Conservation (phyloP, 768 basidiomycete genomes). For the Tulasnella sp. region DNA sequence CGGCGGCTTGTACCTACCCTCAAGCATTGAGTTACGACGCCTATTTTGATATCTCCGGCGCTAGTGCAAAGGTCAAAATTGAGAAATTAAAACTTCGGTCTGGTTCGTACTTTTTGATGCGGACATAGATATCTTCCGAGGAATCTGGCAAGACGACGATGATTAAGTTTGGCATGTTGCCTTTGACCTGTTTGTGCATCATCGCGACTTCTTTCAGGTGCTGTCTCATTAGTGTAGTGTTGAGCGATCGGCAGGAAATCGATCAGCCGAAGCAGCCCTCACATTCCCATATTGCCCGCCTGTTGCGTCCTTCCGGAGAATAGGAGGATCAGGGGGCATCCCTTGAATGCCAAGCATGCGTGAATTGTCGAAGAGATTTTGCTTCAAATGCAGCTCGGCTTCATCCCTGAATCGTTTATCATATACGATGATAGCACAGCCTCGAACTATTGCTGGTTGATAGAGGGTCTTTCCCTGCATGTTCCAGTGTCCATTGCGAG, state of each 20-base stretch:
- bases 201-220: conserved; percentile 52
- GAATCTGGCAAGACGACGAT: conserved; percentile 58
- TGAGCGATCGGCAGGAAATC: background rate
- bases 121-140: conserved; percentile 66
- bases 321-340: conserved; percentile 47
- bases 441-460: conserved; percentile 48
- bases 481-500: conserved; percentile 70
- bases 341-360: conserved; percentile 51
- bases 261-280: conserved; percentile 33
- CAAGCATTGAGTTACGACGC: conserved; percentile 21
- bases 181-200: conserved; percentile 43
- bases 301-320: conserved; percentile 58
- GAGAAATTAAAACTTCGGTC: background rate
- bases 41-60: conserved; percentile 17
- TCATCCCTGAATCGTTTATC: conserved; percentile 55
- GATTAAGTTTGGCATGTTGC: conserved; percentile 41
- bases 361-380: conserved; percentile 34
- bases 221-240: conserved; percentile 31
- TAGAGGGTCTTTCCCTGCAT: conserved; percentile 59
- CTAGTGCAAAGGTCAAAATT: background rate
- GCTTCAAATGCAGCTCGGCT: conserved; percentile 53
- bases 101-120: conserved; percentile 67
- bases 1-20: conserved; percentile 4
- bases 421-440: conserved; percentile 63
- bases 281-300: conserved; percentile 54